phyloP scores from a whole-genome alignment of 2,329 filamentous ascomycete species.

The Coniochaeta sp. region DNA sequence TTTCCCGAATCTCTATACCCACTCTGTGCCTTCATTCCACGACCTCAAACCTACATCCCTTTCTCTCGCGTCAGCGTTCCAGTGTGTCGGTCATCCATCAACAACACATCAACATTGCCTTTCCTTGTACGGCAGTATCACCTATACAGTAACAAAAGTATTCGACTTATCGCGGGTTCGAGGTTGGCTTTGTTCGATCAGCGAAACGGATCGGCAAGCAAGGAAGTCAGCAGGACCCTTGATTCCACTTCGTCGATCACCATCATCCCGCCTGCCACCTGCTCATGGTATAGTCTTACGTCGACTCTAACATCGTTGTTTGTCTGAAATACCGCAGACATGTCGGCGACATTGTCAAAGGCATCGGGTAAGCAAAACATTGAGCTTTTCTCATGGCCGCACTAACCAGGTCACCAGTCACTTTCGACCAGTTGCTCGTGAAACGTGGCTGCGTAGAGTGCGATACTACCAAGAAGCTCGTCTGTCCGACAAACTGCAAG shows the following conservation, averaged over 20 bases:
- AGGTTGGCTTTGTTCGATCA: neutral
- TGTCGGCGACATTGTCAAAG: neutral
- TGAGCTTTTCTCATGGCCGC: neutral
- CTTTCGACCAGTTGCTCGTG: neutral
- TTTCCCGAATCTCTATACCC: conserved; percentile 6
- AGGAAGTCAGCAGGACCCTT: neutral
- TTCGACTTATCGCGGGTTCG: neutral
- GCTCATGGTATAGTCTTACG: neutral
- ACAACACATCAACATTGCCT: neutral
- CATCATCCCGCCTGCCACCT: neutral
- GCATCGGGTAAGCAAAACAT: neutral
- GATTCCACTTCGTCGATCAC: neutral
- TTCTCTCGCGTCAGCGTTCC: neutral
- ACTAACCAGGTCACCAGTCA: neutral
- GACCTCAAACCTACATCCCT: neutral
- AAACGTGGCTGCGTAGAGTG: conserved; percentile 34
- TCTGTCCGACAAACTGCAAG: conserved; percentile 36
- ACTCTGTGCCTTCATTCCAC: neutral
- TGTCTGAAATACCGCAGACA: neutral
- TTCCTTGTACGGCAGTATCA: neutral
- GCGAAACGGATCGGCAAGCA: neutral
- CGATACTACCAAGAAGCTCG: conserved; percentile 21
- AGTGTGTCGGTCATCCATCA: neutral
- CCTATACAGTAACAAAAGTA: neutral
- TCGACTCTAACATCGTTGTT: neutral